These are phyloP conservation scores for Dovyalis caffra DNA, from an alignment of 345 rosid genomes.

Conservation along the genomic window DNA sequence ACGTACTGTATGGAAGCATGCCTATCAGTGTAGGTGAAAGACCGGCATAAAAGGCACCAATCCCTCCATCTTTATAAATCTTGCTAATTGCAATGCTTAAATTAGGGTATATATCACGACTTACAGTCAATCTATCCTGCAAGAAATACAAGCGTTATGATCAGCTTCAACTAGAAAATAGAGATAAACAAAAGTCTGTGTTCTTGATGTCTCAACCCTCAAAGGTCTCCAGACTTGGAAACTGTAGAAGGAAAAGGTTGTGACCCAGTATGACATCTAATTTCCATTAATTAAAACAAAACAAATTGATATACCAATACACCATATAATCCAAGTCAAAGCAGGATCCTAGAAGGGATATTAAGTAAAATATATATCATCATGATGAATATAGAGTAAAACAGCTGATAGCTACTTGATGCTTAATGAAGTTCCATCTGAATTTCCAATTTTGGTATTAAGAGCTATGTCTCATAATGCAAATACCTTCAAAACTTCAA, in stretches of 20 bases:
- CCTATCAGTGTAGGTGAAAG: conserved; percentile 80
- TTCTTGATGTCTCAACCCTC: not conserved
- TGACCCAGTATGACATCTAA: not conserved
- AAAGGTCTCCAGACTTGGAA: not conserved
- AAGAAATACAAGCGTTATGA: conserved; percentile 21
- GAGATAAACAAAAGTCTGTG: not conserved
- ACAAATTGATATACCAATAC: not conserved
- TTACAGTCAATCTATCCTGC: conserved; percentile 94
- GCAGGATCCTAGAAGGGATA: not conserved
- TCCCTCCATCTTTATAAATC: conserved; percentile 77
- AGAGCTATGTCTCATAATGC: not conserved
- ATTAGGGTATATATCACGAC: conserved; percentile 81
- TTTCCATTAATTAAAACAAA: not conserved
- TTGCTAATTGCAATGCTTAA: conserved; percentile 70
- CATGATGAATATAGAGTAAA: not conserved
- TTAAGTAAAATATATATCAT: not conserved
- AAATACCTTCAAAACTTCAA: conserved; percentile 93
- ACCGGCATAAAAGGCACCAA: conserved; percentile 84
- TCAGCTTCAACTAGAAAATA: conserved; percentile 6
- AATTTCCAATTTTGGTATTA: not conserved
- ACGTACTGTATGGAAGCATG: conserved; percentile 98
- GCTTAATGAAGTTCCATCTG: not conserved
- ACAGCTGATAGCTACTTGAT: not conserved
- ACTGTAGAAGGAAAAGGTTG: not conserved
- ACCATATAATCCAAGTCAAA: not conserved